Conservation (phyloP, 2,329 filamentous ascomycete genomes). For the Pseudogymnoascus sp. region DNA sequence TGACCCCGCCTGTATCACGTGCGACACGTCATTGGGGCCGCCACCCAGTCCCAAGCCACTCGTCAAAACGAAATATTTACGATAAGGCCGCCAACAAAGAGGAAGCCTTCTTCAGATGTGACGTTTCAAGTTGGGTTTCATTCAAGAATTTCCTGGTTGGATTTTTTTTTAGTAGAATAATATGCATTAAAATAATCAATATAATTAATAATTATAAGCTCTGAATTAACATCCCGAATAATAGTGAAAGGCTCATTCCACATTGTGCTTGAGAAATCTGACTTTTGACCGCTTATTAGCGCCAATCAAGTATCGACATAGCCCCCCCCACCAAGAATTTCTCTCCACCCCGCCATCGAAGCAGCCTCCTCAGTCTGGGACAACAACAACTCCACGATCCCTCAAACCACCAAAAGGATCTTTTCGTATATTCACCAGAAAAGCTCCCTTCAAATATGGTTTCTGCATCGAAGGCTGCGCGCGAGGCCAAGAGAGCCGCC, state of each 20-base stretch:
- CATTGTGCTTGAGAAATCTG: constrained; percentile 11
- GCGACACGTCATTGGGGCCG: neutral
- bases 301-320: constrained; percentile 11
- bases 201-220: neutral
- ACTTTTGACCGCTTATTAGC: constrained; percentile 12
- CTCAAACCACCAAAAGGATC: constrained; percentile 6
- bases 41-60: neutral
- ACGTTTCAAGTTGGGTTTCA: neutral
- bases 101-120: neutral
- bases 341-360: constrained; percentile 11
- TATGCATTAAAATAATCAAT: neutral
- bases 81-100: neutral
- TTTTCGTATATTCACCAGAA: constrained; percentile 5
- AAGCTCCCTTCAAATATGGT: constrained; percentile 46
- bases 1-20: constrained; percentile 3
- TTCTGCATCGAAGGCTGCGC: constrained; percentile 64
- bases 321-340: constrained; percentile 9
- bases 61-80: neutral
- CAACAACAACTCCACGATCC: constrained; percentile 8
- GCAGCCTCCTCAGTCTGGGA: constrained; percentile 2
- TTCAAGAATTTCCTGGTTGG: neutral
- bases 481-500: constrained; percentile 63
- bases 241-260: neutral
- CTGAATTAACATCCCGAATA: neutral
- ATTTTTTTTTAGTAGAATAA: neutral